Evolutionary conservation across 2,329 filamentous ascomycete genomes (phyloP), one percentile per base, ranked within the genome.

Genomic region (Fusarium sp.): DNA sequence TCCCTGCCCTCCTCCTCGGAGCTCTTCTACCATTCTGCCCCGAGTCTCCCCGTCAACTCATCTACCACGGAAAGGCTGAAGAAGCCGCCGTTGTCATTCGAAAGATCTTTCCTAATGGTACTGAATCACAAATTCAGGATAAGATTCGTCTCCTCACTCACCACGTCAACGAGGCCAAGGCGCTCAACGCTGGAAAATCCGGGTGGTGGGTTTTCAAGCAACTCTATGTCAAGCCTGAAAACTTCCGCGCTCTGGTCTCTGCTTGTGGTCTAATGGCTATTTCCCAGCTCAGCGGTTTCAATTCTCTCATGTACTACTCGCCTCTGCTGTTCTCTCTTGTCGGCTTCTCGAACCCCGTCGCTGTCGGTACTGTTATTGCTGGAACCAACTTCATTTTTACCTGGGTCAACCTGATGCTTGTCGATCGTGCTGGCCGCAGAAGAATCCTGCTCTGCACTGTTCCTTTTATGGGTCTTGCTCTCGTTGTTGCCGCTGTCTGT

Each of bases 231-330:
- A 74, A 79, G 15, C 79, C 80, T 1, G 70, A 75, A n/a, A 84
- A 83, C 56, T 76, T 82, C 46, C 78, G 83, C 13, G 82, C 82
- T 14, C 73, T 84, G 15, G 71, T 83, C 39, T 75, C 78, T 41
- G 83, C 81, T 4, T 85, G 83, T 55, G 80, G 81, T n/a, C 70
- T 85, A n/a, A 85, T 85, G 82, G 83, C 82, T 19, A 81, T 85
- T 41, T 81, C 78, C 15, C 84, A 85, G 75, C 83, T 85, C 41
- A 78, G 81, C 7, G 84, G 83, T 0, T 84, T 87, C 73, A 87
- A 86, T 62, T 83, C 84, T 2, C 76, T 86, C 37, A 77, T 80
- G 62, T 85, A 85, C 73, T 86, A 85, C 72, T 82, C 81, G 0
- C 82, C 82, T 0, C 81, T 81, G 0, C 73, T 86, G 0, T 86